Percentiles rank a stretch among this genome's conserved stretches.
Conservation (phyloP, 495 filamentous ascomycete species). For the Lichenothelia convexa region DNA sequence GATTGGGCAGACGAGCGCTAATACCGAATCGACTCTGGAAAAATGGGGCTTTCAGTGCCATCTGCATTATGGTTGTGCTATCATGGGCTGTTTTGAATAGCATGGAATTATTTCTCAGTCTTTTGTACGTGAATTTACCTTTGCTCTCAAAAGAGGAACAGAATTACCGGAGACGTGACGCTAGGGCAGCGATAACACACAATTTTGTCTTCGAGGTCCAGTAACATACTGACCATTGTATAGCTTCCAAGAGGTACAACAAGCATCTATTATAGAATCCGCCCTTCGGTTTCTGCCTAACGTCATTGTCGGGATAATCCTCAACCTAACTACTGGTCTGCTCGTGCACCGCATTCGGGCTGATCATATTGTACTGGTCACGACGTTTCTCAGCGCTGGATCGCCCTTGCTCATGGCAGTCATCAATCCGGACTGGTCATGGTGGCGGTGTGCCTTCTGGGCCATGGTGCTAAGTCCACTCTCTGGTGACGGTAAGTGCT, state of each 20-base stretch:
- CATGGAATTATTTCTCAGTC: conserved; percentile 29
- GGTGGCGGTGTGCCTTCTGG: conserved; percentile 39
- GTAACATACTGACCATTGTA: no score
- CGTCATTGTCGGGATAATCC: conserved; percentile 30
- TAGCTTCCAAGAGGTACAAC: conserved; percentile 34
- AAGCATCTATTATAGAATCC: conserved; percentile 21
- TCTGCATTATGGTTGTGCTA: conserved; percentile 33
- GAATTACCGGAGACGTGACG: no score
- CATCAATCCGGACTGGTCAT: conserved; percentile 26
- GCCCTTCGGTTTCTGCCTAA: conserved; percentile 38
- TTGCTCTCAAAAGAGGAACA: no score
- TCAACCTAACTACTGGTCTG: conserved; percentile 36
- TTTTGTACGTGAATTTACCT: no score
- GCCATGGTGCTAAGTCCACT: conserved; percentile 32
- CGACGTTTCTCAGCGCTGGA: conserved; percentile 26
- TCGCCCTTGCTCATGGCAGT: conserved; percentile 38
- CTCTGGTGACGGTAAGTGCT: no score
- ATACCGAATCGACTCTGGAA: conserved; percentile 36
- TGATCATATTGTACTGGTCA: conserved; percentile 27
- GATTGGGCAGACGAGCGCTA: conserved; percentile 21
- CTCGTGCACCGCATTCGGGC: conserved; percentile 35
- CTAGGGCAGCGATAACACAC: no score
- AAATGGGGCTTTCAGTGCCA: conserved; percentile 27
- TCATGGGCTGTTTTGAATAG: conserved; percentile 32
- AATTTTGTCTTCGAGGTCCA: no score